phyloP scores from a whole-genome alignment of 1,139 yeast genomes.

The Pichia sp. region DNA sequence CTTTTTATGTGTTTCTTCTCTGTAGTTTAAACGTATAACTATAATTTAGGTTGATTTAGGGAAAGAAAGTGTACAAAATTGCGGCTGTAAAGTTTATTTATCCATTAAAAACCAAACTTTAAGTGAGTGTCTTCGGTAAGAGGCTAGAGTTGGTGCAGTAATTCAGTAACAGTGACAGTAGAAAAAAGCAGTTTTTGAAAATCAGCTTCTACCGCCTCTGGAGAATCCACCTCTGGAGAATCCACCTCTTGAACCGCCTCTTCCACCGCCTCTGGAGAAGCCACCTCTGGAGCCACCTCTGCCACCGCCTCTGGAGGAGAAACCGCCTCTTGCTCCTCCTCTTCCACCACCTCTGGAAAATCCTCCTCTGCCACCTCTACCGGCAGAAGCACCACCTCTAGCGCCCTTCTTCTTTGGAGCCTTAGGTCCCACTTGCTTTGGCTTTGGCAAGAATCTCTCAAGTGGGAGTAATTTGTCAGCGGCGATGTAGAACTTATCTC shows the following conservation, averaged over 20 bases:
- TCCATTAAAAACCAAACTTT: background rate
- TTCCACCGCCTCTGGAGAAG: conserved; percentile 14
- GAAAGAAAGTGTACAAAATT: background rate
- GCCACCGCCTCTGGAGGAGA: conserved; percentile 33
- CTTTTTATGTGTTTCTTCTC: background rate
- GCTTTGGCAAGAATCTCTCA: conserved; percentile 93
- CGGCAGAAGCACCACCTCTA: conserved; percentile 37
- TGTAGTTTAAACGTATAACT: background rate
- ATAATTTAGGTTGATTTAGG: background rate
- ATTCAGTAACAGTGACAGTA: too few species aligned
- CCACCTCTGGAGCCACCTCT: conserved; percentile 25
- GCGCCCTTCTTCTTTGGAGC: conserved; percentile 66
- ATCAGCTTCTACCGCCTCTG: conserved; percentile 27
- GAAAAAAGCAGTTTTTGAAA: too few species aligned
- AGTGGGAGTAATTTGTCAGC: conserved; percentile 92
- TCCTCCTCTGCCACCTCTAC: conserved; percentile 19
- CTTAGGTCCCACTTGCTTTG: conserved; percentile 73
- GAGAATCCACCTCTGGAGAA: conserved; percentile 24
- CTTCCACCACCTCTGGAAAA: conserved; percentile 37
- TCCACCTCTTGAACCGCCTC: conserved; percentile 22
- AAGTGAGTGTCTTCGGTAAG: background rate
- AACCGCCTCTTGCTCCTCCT: conserved; percentile 26
- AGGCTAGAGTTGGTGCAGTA: background rate
- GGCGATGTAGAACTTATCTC: conserved; percentile 93
- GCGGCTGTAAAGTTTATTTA: background rate